These are phyloP conservation scores for Verruconis gallopava DNA, from an alignment of 2,329 filamentous ascomycete genomes.

Conservation along the genomic window DNA sequence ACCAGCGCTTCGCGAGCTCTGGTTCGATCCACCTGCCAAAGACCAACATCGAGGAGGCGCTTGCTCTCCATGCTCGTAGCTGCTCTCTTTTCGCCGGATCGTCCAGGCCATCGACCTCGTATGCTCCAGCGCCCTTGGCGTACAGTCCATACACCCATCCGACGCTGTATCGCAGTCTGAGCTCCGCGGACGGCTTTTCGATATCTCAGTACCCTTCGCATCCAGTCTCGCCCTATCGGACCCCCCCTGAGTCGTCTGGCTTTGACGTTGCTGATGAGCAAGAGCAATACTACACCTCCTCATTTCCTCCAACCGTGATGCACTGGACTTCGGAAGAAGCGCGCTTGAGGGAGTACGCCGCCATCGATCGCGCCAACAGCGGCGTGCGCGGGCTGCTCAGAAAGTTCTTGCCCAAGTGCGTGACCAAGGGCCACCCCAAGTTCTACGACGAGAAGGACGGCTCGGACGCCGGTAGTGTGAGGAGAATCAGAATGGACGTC, in stretches of 20 bases:
- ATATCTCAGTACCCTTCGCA: neutral
- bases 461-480: constrained; percentile 17
- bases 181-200: neutral
- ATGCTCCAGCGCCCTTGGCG: neutral
- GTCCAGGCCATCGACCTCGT: constrained; percentile 4
- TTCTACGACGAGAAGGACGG: constrained; percentile 25
- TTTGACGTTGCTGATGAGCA: neutral
- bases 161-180: neutral
- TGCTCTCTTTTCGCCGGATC: constrained; percentile 18
- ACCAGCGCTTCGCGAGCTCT: constrained; percentile 20
- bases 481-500: constrained; percentile 24
- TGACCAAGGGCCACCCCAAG: constrained; percentile 13
- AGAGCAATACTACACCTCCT: neutral
- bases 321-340: constrained; percentile 26
- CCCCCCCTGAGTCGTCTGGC: neutral
- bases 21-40: constrained; percentile 16
- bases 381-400: constrained; percentile 23
- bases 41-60: constrained; percentile 25
- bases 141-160: neutral
- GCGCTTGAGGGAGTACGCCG: constrained; percentile 22
- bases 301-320: constrained; percentile 18
- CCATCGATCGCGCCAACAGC: constrained; percentile 25
- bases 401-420: constrained; percentile 18
- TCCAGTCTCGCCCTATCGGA: neutral
- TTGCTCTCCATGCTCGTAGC: constrained; percentile 27